A percentile compares a stretch with the other conserved stretches of the same genome.
phyloP scores from a whole-genome alignment of 768 basidiomycete species.

The Coprinellus aureogranulatus region DNA sequence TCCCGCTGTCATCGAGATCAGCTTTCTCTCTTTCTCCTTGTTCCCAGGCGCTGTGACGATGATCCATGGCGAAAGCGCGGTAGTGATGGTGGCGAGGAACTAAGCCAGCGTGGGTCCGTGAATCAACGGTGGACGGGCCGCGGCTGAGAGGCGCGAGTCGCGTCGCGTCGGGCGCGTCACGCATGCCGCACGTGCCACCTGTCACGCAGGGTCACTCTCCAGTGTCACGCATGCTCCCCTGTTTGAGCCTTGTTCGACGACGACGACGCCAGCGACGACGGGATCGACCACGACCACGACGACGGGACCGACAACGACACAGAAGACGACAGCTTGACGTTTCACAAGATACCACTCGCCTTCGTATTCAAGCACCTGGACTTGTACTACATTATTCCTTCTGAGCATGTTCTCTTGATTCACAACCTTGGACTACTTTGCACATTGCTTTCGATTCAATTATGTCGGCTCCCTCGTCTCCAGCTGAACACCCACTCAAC shows the following conservation, averaged over 20 bases:
- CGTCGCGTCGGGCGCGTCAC: no score
- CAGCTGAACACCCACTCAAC: neutral
- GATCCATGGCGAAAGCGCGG: no score
- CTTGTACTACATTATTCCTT: conserved; percentile 7
- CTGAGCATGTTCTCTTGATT: conserved; percentile 32
- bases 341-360: neutral
- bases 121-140: no score
- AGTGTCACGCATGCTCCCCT: neutral
- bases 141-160: no score
- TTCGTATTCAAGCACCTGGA: neutral
- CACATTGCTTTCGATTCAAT: conserved; percentile 14
- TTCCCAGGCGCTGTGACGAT: no score
- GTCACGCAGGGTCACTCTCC: neutral
- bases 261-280: conserved; percentile 19
- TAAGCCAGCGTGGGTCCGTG: no score
- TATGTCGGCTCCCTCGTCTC: conserved; percentile 7
- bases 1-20: no score
- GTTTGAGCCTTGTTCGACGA: conserved; percentile 6
- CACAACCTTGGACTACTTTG: conserved; percentile 10
- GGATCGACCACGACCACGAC: conserved; percentile 19
- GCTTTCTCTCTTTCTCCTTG: no score
- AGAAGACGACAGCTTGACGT: conserved; percentile 1
- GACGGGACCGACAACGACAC: conserved; percentile 18
- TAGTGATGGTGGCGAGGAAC: no score
- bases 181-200: neutral